Evolutionary conservation across 768 basidiomycete genomes (phyloP).

Genomic region (Boletus reticuloceps): DNA sequence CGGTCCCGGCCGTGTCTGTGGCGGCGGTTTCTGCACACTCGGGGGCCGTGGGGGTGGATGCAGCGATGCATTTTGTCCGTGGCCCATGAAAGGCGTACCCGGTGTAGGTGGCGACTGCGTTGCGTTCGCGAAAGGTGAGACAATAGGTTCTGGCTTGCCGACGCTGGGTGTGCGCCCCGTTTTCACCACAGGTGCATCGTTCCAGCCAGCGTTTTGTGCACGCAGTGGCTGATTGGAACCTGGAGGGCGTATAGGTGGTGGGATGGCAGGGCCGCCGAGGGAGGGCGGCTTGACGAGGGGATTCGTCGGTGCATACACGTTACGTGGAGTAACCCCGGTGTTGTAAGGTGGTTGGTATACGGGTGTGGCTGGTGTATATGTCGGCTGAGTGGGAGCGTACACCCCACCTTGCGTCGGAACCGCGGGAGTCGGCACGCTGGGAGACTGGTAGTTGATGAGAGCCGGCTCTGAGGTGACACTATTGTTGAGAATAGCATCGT

Average conservation of each 20-base stretch:
- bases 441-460: slow-evolving; percentile 15
- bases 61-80: slow-evolving; percentile 31
- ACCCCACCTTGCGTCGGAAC: slow-evolving; percentile 20
- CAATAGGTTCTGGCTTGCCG: slow-evolving; percentile 69
- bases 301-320: slow-evolving; percentile 15
- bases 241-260: slow-evolving; percentile 41
- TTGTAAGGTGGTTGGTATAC: slow-evolving; percentile 9
- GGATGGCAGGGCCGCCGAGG: slow-evolving; percentile 35
- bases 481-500: slow-evolving; percentile 29
- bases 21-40: slow-evolving; percentile 33
- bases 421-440: slow-evolving; percentile 27
- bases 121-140: slow-evolving; percentile 84
- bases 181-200: slow-evolving; percentile 67
- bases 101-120: slow-evolving; percentile 44
- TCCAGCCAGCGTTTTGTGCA: slow-evolving; percentile 82
- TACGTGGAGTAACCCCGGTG: neutral
- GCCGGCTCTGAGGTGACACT: slow-evolving; percentile 14
- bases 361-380: slow-evolving; percentile 35
- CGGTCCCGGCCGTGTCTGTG: slow-evolving; percentile 34
- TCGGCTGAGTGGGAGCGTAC: slow-evolving; percentile 18
- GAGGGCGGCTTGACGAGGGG: slow-evolving; percentile 42
- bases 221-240: slow-evolving; percentile 53
- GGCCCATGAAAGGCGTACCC: slow-evolving; percentile 45
- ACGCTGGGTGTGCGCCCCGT: slow-evolving; percentile 50
- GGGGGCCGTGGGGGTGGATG: slow-evolving; percentile 56